Evolutionary conservation across 495 filamentous ascomycete species (phyloP), one percentile per base, ranked within the genome.

Genomic region (Platismatia glauca): DNA sequence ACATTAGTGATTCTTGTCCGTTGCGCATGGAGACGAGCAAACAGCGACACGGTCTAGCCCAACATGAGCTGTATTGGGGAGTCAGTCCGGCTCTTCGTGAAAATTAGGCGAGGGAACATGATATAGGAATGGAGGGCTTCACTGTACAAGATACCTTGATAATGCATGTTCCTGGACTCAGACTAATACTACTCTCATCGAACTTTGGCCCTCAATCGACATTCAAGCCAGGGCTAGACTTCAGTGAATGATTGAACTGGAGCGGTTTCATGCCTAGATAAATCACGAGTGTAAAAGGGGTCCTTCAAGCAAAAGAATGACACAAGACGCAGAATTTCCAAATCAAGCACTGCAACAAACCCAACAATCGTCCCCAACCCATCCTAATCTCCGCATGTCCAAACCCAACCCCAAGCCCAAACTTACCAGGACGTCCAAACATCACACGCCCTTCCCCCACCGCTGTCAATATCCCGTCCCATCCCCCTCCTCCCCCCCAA

Each of bases 401-500:
- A n/a, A n/a, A n/a, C n/a, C n/a, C n/a, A n/a, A n/a, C 43, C 43
- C 2, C 2, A 31, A 31, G 11, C 2, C 27, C 50, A 33, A 53
- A 53, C 7, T 38, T 37, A 41, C 22, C 12, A 1, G 7, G 41
- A 24, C 8, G 1, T 29, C 35, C 12, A 39, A 44, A 20, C 29
- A 44, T 20, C 15, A 31, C 15, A 31, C n/a, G 2, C 16, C 27
- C 35, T 18, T 41, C 33, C 56, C 56, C 41, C 7, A 31, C 16
- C 20, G 5, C 35, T 20, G n/a, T 33, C 27, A 24, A 24, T 39
- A 38, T 5, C 64, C 55, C 1, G 29, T 7, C 15, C 53, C 57
- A n/a, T 13, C 44, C 22, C 39, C 39, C 29, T 67, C 66, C 22
- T 43, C 24, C 3, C 58, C 62, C 44, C 65, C 38, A 24, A 59